Percentiles rank a stretch among this genome's conserved stretches.
These are phyloP conservation scores for Miscanthus lutarioriparius DNA, from an alignment of 176 grass and related monocot species.

Conservation along the genomic window DNA sequence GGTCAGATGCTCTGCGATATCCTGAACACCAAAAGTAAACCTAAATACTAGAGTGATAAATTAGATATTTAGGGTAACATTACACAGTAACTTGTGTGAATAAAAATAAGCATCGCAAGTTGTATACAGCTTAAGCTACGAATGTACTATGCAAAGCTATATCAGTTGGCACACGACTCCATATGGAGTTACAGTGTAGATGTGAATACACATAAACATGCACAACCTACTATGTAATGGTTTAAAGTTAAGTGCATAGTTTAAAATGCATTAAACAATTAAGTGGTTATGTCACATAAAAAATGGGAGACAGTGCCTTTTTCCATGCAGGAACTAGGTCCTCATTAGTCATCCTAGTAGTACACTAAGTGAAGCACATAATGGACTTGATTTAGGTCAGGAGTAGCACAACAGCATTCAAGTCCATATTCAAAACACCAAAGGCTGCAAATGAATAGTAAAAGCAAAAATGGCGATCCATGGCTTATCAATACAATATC, in stretches of 20 bases:
- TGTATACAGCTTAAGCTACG: not conserved
- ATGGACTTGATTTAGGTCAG: conserved; percentile 1
- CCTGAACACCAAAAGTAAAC: conserved; percentile 52
- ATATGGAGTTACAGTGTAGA: not conserved
- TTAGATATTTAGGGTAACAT: not conserved
- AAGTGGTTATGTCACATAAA: not conserved
- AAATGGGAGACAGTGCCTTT: not conserved
- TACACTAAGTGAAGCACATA: not conserved
- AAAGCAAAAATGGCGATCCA: not conserved
- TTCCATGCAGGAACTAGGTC: not conserved
- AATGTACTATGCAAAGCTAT: not conserved
- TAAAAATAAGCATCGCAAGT: conserved; percentile 4
- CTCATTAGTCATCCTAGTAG: not conserved
- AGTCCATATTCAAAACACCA: conserved; percentile 2
- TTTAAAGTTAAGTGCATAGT: conserved; percentile 14
- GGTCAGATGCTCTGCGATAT: conserved; percentile 91
- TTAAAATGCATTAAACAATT: not conserved
- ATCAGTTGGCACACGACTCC: not conserved
- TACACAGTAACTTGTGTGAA: not conserved
- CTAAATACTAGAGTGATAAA: not conserved
- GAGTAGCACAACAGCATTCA: not conserved
- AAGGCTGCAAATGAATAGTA: not conserved
- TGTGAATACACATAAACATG: not conserved
- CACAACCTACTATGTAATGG: not conserved
- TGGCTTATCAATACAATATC: not conserved